Conservation (phyloP, 148 eudicot genomes). For the Rhododendron molle region DNA sequence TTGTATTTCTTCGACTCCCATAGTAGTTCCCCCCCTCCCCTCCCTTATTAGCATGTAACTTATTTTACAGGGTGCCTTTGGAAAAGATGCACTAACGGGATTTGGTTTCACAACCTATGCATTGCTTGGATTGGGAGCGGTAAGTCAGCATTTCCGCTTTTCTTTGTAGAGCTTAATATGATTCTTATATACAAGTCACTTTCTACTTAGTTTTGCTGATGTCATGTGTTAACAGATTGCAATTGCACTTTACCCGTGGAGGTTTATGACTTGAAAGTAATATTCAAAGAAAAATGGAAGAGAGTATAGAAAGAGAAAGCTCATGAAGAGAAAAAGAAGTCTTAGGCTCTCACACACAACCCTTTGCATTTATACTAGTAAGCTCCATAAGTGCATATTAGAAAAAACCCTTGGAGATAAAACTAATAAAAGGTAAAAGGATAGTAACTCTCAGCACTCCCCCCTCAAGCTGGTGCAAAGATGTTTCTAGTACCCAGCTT, state of each 20-base stretch:
- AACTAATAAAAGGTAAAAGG: neutral
- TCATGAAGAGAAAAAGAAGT: neutral
- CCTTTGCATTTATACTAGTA: neutral
- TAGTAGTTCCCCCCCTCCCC: neutral
- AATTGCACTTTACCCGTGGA: neutral
- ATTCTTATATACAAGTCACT: too few relatives aligned
- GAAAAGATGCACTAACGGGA: conserved; percentile 65
- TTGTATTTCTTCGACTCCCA: neutral
- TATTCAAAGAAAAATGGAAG: neutral
- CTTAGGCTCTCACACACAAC: neutral
- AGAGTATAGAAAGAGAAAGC: neutral
- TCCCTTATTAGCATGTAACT: neutral
- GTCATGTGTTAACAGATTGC: neutral
- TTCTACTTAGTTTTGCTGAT: neutral
- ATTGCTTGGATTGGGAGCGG: conserved; percentile 92
- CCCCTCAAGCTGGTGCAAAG: neutral
- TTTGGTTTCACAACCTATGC: conserved; percentile 84
- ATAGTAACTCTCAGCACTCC: neutral
- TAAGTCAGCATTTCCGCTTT: conserved; percentile 28
- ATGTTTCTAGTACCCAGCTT: neutral
- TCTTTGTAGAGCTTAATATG: conserved; percentile 1
- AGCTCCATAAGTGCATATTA: neutral
- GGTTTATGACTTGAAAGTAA: neutral
- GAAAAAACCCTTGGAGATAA: neutral
- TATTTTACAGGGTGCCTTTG: conserved; percentile 80